A percentile compares a stretch with the other conserved stretches of the same genome.
These are phyloP conservation scores for Epichloe glyceriae DNA, from an alignment of 2,329 filamentous ascomycete genomes.

Conservation along the genomic window DNA sequence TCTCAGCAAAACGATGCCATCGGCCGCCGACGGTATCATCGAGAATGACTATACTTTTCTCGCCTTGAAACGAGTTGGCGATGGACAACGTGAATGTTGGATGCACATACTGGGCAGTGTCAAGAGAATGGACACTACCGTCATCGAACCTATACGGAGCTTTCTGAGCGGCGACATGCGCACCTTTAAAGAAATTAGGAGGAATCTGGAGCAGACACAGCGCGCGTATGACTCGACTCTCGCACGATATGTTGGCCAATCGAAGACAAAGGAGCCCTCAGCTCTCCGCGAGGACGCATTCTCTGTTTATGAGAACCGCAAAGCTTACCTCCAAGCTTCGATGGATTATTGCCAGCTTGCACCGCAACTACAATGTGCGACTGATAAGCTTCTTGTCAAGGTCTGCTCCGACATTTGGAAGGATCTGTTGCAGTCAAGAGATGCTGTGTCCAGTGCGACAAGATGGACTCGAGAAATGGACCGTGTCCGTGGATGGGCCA, in stretches of 20 bases:
- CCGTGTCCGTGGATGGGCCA: conserved; percentile 80
- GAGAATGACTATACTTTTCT: conserved; percentile 93
- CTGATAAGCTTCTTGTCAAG: conserved; percentile 78
- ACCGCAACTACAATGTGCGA: conserved; percentile 68
- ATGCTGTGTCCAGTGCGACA: conserved; percentile 49
- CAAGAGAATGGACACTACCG: conserved; percentile 62
- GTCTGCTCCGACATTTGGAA: conserved; percentile 80
- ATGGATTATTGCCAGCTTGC: conserved; percentile 88
- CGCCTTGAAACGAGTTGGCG: conserved; percentile 71
- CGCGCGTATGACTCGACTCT: conserved; percentile 73
- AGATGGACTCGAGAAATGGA: conserved; percentile 75
- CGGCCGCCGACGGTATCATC: conserved; percentile 69
- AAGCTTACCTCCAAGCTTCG: conserved; percentile 78
- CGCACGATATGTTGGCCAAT: conserved; percentile 69
- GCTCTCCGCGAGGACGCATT: conserved; percentile 90
- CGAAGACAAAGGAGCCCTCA: conserved; percentile 88
- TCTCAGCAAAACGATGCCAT: conserved; percentile 61
- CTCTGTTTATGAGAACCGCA: conserved; percentile 82
- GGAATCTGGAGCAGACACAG: conserved; percentile 65
- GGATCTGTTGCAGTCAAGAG: conserved; percentile 63
- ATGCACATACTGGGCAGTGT: conserved; percentile 57
- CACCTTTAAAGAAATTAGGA: conserved; percentile 73
- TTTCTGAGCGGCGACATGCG: conserved; percentile 73
- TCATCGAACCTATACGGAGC: conserved; percentile 67
- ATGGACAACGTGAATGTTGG: conserved; percentile 84